These are phyloP conservation scores for Penicillium subrubescens DNA, from an alignment of 495 filamentous ascomycete species.

Conservation along the genomic window DNA sequence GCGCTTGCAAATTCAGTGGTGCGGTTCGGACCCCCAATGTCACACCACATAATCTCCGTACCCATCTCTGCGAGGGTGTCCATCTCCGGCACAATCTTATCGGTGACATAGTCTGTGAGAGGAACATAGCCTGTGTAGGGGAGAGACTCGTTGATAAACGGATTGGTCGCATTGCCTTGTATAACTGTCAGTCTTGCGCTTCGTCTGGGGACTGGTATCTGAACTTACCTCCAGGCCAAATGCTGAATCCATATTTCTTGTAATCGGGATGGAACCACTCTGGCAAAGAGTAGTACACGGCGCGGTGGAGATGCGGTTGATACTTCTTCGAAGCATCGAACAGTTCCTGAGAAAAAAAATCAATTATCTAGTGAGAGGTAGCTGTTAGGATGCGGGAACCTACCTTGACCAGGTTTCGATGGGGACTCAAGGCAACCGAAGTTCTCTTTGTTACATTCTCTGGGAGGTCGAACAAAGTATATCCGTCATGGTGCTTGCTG, in stretches of 20 bases:
- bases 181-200: slow-evolving; percentile 16
- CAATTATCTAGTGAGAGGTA: background rate
- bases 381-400: background rate
- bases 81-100: slow-evolving; percentile 56
- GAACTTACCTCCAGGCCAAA: slow-evolving; percentile 36
- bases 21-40: slow-evolving; percentile 52
- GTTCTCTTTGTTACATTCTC: slow-evolving; percentile 44
- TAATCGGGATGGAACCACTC: slow-evolving; percentile 61
- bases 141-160: slow-evolving; percentile 46
- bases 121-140: slow-evolving; percentile 53
- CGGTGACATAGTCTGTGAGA: slow-evolving; percentile 48
- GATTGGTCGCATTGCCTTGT: slow-evolving; percentile 45
- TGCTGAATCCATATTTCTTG: slow-evolving; percentile 49
- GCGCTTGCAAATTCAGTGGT: slow-evolving; percentile 49
- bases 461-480: slow-evolving; percentile 52
- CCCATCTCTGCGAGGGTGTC: slow-evolving; percentile 47
- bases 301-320: slow-evolving; percentile 51
- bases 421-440: slow-evolving; percentile 45
- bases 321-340: slow-evolving; percentile 51
- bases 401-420: slow-evolving; percentile 38
- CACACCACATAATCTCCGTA: slow-evolving; percentile 62
- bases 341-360: slow-evolving; percentile 44
- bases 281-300: slow-evolving; percentile 54
- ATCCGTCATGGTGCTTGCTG: slow-evolving; percentile 56
- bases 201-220: background rate